These are phyloP conservation scores for Neurospora intermedia DNA, from an alignment of 495 filamentous ascomycete species.

Conservation along the genomic window DNA sequence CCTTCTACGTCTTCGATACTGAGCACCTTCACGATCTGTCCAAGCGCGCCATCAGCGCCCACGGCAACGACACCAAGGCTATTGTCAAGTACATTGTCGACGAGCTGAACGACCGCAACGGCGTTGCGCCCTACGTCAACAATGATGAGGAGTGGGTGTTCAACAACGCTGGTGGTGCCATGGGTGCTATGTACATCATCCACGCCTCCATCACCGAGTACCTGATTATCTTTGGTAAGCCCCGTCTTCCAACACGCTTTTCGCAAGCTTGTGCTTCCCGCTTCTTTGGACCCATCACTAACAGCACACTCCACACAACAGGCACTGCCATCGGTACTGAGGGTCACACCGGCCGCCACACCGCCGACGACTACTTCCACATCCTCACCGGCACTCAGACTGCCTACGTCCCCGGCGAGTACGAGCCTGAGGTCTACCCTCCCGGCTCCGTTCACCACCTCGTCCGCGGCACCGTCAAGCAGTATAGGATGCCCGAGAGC, in stretches of 20 bases:
- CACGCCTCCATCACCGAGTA: constrained; percentile 70
- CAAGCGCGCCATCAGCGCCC: constrained; percentile 48
- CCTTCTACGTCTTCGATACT: constrained; percentile 67
- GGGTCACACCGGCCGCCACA: constrained; percentile 77
- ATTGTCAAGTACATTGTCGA: constrained; percentile 56
- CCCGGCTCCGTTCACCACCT: constrained; percentile 70
- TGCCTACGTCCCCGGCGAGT: constrained; percentile 59
- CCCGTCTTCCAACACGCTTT: background rate
- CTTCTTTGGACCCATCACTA: background rate
- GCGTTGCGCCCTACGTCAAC: constrained; percentile 42
- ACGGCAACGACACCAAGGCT: constrained; percentile 61
- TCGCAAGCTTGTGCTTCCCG: background rate
- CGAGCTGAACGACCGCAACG: constrained; percentile 37
- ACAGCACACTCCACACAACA: constrained; percentile 14
- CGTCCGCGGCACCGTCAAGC: constrained; percentile 62
- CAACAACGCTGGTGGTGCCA: constrained; percentile 74
- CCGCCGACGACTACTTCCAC: constrained; percentile 88
- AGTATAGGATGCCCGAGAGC: constrained; percentile 70
- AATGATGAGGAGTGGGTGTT: constrained; percentile 56
- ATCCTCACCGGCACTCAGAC: constrained; percentile 67
- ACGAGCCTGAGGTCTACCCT: constrained; percentile 64
- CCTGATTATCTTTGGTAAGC: constrained; percentile 63
- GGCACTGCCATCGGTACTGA: constrained; percentile 80
- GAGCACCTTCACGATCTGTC: constrained; percentile 59
- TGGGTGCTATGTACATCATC: constrained; percentile 85